Evolutionary conservation across 2,329 filamentous ascomycete species (phyloP), one percentile per base, ranked within the genome.

Genomic region (Ambrosiella cleistominuta): DNA sequence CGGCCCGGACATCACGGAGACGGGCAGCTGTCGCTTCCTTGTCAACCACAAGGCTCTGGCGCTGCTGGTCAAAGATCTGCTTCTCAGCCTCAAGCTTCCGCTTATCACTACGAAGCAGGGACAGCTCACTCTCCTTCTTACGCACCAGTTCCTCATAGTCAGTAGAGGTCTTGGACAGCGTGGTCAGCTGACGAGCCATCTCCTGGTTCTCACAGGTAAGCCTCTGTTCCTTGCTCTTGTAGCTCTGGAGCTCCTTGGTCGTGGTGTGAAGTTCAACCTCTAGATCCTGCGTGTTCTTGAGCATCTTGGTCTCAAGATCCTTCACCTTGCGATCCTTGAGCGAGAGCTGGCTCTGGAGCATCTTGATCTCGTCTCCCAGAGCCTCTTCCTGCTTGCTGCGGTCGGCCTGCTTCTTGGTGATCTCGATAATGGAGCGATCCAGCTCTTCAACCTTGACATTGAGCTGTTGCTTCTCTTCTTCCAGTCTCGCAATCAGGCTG

Each of bases 121-220:
- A 79, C 17, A 98, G 74, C 66, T 98, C 94, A 68, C 90, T 95
- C 67, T 98, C 93, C 68, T 97, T 98, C 60, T 86, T 84, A 27
- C 89, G 80, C 27, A 98, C 85, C 49, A 97, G 79, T 65, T 97
- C 91, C 69, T 98, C 93, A 63, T 95, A 97, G 66, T 90, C 88
- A 0, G 89, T 94, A 0, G 91, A 95, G 0, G 91, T 96, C 54
- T 88, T 83, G 0, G 93, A 93, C 15, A 98, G 74, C 63, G 95
- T 83, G 0, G 86, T 79, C 57, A 98, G 82, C 65, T 96, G 89
- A 64, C 89, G 81, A 57, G 94, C 85, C 52, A 95, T 80, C 50
- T 86, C 82, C 11, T 82, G 79, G 64, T 95, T 94, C 66, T 98
- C 91, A 4, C 84, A 81, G 1, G 82, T 69, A 1, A 96, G 77